These are phyloP conservation scores for Xylariaceae sp. DNA, from an alignment of 2,329 filamentous ascomycete genomes.

Conservation along the genomic window DNA sequence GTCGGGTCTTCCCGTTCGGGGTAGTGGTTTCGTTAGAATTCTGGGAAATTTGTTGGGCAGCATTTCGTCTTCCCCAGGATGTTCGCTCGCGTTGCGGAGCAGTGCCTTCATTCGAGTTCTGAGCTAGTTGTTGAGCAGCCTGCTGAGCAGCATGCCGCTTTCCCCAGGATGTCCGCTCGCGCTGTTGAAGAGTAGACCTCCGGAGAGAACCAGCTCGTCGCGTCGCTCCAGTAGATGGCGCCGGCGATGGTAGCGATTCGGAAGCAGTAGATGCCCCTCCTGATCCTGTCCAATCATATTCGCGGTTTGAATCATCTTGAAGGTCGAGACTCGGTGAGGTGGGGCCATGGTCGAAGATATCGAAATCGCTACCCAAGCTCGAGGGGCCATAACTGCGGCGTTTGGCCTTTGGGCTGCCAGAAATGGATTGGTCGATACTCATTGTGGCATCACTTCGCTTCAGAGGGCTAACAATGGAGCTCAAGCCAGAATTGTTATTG, in stretches of 20 bases:
- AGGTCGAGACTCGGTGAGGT: slow-evolving; percentile 51
- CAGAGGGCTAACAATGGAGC: slow-evolving; percentile 75
- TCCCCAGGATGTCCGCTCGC: slow-evolving; percentile 70
- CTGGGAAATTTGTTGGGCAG: slow-evolving; percentile 57
- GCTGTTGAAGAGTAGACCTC: slow-evolving; percentile 86
- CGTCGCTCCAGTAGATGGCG: slow-evolving; percentile 57
- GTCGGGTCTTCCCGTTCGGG: slow-evolving; percentile 62
- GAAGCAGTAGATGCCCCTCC: slow-evolving; percentile 36
- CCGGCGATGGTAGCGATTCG: slow-evolving; percentile 49
- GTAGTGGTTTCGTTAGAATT: slow-evolving; percentile 57
- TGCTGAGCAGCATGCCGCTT: slow-evolving; percentile 59
- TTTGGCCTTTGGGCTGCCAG: slow-evolving; percentile 88
- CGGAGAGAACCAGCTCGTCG: slow-evolving; percentile 77
- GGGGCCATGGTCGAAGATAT: slow-evolving; percentile 70
- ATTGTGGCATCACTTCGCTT: slow-evolving; percentile 91
- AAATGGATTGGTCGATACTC: slow-evolving; percentile 77
- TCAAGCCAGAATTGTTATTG: slow-evolving; percentile 48
- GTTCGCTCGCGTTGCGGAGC: slow-evolving; percentile 65
- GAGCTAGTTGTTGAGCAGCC: slow-evolving; percentile 56
- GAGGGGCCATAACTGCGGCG: slow-evolving; percentile 81
- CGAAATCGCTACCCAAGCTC: slow-evolving; percentile 65
- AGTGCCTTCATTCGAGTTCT: slow-evolving; percentile 54
- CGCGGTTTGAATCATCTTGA: slow-evolving; percentile 51
- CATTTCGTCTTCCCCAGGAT: slow-evolving; percentile 63
- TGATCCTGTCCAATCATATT: slow-evolving; percentile 57